These are phyloP conservation scores for Paraphaeosphaeria sporulosa DNA, from an alignment of 2,329 filamentous ascomycete genomes.

Conservation along the genomic window DNA sequence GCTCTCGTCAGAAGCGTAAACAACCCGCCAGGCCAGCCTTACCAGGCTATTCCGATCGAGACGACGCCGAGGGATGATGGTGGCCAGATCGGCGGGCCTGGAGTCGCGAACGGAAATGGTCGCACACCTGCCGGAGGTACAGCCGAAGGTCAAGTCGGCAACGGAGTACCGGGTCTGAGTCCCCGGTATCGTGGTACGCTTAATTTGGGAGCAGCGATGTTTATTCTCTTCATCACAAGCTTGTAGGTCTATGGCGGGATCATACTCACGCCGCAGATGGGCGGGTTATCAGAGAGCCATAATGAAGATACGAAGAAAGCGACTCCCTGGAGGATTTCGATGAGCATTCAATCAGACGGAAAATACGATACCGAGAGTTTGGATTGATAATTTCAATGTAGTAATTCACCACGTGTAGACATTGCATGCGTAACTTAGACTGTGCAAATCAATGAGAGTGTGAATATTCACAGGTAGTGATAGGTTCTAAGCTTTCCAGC, in stretches of 20 bases:
- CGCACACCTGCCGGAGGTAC: constrained; percentile 12
- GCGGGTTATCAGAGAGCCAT: neutral
- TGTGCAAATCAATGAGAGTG: neutral
- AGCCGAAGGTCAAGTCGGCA: constrained; percentile 9
- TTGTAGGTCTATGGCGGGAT: neutral
- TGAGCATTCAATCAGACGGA: neutral
- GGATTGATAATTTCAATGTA: neutral
- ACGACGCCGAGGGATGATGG: constrained; percentile 34
- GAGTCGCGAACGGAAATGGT: constrained; percentile 22
- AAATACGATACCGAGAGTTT: neutral
- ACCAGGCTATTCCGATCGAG: constrained; percentile 36
- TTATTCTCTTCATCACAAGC: neutral
- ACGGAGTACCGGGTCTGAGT: neutral
- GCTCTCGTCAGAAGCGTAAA: constrained; percentile 40
- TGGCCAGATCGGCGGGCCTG: constrained; percentile 38
- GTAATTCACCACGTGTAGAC: neutral
- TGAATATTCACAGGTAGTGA: too few species aligned
- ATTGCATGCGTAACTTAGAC: neutral
- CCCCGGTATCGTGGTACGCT: neutral
- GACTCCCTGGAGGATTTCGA: neutral
- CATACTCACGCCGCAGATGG: neutral
- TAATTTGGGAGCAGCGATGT: neutral
- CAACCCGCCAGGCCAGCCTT: constrained; percentile 43
- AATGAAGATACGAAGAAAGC: neutral
- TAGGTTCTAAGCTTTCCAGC: neutral